phyloP scores from a whole-genome alignment of 176 grass and related monocot genomes.

The Hsuehochloa calcarea region DNA sequence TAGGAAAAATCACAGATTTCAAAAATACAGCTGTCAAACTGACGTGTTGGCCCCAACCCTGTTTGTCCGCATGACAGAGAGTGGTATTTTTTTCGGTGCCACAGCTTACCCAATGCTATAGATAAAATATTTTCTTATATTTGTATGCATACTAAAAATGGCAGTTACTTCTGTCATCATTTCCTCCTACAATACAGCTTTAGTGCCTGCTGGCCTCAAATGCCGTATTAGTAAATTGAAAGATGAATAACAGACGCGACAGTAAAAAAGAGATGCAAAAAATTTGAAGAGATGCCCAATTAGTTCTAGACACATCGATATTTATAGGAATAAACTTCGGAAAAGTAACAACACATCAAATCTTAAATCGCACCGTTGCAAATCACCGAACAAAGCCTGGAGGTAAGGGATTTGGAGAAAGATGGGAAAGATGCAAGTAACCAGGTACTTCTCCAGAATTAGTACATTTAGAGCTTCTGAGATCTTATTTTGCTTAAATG shows the following conservation, averaged over 20 bases:
- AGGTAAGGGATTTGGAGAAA: neutral
- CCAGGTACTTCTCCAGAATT: slow-evolving; percentile 5
- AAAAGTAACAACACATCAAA: neutral
- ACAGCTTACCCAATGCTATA: neutral
- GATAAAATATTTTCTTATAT: neutral
- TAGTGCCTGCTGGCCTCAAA: neutral
- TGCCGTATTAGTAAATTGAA: neutral
- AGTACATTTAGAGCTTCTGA: neutral
- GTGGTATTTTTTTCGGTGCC: neutral
- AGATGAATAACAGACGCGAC: slow-evolving; percentile 9
- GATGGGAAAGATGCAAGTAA: neutral
- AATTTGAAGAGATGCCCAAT: neutral
- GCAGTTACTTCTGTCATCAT: neutral
- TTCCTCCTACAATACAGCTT: neutral
- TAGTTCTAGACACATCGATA: neutral
- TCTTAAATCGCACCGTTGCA: neutral
- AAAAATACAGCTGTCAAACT: neutral
- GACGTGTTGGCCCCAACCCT: neutral
- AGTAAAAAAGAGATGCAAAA: neutral
- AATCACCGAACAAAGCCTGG: neutral
- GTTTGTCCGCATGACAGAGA: neutral
- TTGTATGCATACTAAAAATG: neutral
- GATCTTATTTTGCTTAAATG: neutral
- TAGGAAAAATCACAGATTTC: neutral
- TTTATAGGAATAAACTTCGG: neutral